Conservation (phyloP, 305 asterid genomes). For the Rubia occidens region DNA sequence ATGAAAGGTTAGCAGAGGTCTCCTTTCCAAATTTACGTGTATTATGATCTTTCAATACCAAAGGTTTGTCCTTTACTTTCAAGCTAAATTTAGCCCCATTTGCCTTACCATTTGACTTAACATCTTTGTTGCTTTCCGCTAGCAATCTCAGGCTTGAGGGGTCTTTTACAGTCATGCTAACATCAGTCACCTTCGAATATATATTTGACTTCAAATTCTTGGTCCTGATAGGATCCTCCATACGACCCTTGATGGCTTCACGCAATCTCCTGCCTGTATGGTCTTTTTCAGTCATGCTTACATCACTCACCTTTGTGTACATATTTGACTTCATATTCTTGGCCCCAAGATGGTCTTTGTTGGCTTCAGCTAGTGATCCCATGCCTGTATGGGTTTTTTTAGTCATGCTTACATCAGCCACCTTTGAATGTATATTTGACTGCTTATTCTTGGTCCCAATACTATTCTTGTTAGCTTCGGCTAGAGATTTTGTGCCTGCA, state of each 20-base stretch:
- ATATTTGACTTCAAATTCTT: neutral
- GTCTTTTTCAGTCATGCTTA: neutral
- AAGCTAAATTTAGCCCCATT: neutral
- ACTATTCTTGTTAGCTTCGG: neutral
- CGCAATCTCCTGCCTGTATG: neutral
- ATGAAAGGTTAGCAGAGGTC: neutral
- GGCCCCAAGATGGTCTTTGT: neutral
- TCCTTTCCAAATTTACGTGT: neutral
- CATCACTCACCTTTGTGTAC: neutral
- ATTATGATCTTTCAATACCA: neutral
- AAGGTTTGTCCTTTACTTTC: neutral
- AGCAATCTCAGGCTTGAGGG: neutral
- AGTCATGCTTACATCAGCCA: neutral
- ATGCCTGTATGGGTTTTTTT: neutral
- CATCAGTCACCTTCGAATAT: neutral
- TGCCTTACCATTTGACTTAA: neutral
- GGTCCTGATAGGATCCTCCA: neutral
- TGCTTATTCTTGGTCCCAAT: neutral
- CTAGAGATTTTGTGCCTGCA: neutral
- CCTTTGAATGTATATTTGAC: no score
- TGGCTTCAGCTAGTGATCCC: constrained; percentile 6
- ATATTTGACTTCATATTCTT: neutral
- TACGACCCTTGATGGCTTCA: neutral
- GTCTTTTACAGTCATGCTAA: neutral
- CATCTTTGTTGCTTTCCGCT: neutral